A percentile compares a stretch with the other conserved stretches of the same genome.
phyloP scores from a whole-genome alignment of 1,284 basidiomycete genomes.

The Malassezia furfur region DNA sequence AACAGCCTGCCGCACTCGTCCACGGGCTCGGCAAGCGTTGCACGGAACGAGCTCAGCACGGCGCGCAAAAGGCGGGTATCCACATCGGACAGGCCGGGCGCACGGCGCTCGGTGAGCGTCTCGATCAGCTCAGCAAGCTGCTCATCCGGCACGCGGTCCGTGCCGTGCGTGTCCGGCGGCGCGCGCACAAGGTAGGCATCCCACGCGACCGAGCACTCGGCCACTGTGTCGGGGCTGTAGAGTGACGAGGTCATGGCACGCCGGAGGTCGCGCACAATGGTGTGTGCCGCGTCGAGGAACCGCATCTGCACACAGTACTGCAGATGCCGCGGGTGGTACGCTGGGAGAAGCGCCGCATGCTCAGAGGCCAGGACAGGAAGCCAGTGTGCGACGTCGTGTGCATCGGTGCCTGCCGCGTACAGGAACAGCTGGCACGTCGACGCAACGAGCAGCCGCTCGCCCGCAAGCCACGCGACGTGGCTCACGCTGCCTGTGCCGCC shows the following conservation, averaged over 20 bases:
- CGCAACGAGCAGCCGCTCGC: slow-evolving; percentile 5
- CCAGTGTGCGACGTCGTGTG: not conserved
- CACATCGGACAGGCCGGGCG: not conserved
- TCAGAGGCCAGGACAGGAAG: not conserved
- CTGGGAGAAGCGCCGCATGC: not conserved
- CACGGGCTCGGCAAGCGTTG: not conserved
- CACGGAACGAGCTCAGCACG: not conserved
- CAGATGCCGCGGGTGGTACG: slow-evolving; percentile 6
- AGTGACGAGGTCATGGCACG: not conserved
- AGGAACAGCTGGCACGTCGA: slow-evolving; percentile 17
- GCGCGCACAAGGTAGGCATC: not conserved
- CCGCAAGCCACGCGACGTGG: slow-evolving; percentile 10
- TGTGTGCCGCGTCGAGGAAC: not conserved
- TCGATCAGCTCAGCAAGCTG: not conserved
- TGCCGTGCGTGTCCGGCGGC: not conserved
- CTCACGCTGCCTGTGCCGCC: not conserved
- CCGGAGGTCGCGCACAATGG: not conserved
- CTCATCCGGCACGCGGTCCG: not conserved
- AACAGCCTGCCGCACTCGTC: slow-evolving; percentile 7
- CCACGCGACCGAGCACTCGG: not conserved
- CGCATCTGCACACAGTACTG: slow-evolving; percentile 6
- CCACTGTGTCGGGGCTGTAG: not conserved
- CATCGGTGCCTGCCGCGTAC: not conserved
- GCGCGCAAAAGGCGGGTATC: not conserved
- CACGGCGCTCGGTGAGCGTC: not conserved